These are phyloP conservation scores for Lentinula novae-zelandiae DNA, from an alignment of 1,284 basidiomycete genomes.

Conservation along the genomic window DNA sequence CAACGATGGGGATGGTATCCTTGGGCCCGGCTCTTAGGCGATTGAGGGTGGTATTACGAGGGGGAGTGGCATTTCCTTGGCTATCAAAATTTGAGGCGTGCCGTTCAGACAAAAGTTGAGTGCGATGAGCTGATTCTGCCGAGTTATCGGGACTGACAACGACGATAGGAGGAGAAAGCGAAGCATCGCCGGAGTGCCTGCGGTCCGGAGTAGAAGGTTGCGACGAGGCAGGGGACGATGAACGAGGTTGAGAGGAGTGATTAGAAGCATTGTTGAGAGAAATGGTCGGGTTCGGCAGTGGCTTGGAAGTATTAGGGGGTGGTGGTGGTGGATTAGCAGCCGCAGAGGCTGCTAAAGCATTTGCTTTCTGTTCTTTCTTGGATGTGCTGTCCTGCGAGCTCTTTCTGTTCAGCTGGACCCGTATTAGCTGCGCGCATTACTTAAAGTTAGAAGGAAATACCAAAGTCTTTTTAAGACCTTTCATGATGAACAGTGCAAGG, in stretches of 20 bases:
- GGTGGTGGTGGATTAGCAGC: constrained; percentile 55
- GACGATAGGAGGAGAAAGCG: constrained; percentile 79
- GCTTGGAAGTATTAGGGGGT: constrained; percentile 62
- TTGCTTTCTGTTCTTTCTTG: constrained; percentile 61
- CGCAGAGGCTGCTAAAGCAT: constrained; percentile 32
- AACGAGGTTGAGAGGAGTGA: constrained; percentile 3
- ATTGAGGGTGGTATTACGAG: constrained; percentile 60
- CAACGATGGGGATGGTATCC: constrained; percentile 93
- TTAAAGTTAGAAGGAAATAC: constrained; percentile 38
- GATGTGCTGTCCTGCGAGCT: constrained; percentile 52
- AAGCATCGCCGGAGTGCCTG: constrained; percentile 40
- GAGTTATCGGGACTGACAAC: constrained; percentile 83
- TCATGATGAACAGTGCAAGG: constrained; percentile 50
- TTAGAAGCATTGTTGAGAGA: constrained; percentile 16
- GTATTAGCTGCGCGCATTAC: constrained; percentile 19
- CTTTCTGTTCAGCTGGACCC: constrained; percentile 57
- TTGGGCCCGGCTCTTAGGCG: constrained; percentile 76
- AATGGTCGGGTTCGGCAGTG: constrained; percentile 46
- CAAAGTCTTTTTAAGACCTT: constrained; percentile 86
- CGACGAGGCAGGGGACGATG: constrained; percentile 22
- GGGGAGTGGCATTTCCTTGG: constrained; percentile 41
- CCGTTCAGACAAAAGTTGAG: constrained; percentile 1
- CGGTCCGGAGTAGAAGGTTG: constrained; percentile 31
- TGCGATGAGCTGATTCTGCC: constrained; percentile 44
- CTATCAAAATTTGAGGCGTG: constrained; percentile 10